Evolutionary conservation across 371 early-diverging fungal species (phyloP).

Genomic region (Circinella umbellata): DNA sequence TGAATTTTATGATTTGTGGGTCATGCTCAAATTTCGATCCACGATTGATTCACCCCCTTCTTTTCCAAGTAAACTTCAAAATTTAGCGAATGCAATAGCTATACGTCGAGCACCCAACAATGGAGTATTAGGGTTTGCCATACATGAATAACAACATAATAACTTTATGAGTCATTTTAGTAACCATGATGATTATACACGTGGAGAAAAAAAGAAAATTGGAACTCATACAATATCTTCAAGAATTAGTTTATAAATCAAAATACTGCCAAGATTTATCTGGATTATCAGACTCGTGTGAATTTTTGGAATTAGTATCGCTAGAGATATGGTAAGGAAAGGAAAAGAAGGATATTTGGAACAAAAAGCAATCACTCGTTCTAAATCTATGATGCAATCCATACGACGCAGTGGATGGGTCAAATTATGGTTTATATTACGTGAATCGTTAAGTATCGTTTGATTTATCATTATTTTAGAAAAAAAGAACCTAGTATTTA

Average conservation of each 20-base stretch:
- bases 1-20: constrained; percentile 74
- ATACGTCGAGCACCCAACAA: background rate
- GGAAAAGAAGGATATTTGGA: constrained; percentile 83
- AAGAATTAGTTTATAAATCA: constrained; percentile 55
- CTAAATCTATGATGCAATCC: constrained; percentile 22
- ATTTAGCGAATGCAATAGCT: constrained; percentile 30
- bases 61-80: constrained; percentile 45
- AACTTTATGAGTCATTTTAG: background rate
- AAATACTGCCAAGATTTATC: constrained; percentile 30
- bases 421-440: constrained; percentile 73
- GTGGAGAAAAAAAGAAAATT: constrained; percentile 56
- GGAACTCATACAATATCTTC: constrained; percentile 68
- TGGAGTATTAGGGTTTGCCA: too few species aligned
- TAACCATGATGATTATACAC: constrained; percentile 35
- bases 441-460: constrained; percentile 58
- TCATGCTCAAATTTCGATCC: constrained; percentile 53
- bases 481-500: too few species aligned
- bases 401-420: constrained; percentile 51
- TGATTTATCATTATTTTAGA: too few species aligned
- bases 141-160: background rate
- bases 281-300: constrained; percentile 68
- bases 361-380: constrained; percentile 37
- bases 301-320: constrained; percentile 80
- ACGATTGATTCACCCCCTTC: constrained; percentile 30
- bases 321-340: constrained; percentile 83